These are phyloP conservation scores for Lactarius pseudohatsudake DNA, from an alignment of 768 basidiomycete genomes.

Conservation along the genomic window DNA sequence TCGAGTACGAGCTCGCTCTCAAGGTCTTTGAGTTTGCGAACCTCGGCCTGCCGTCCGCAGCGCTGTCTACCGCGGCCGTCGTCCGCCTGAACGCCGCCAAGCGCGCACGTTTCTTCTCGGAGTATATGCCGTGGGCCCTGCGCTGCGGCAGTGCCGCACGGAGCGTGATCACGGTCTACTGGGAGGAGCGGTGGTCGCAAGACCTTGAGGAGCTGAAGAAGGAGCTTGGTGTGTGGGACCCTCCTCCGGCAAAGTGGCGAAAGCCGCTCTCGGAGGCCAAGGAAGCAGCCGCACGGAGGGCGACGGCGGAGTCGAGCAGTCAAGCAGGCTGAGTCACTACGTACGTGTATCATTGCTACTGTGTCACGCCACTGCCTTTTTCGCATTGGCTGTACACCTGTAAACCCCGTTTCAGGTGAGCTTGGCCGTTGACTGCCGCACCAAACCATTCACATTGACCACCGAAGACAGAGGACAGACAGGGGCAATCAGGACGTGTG, in stretches of 20 bases:
- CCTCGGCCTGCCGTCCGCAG: constrained; percentile 85
- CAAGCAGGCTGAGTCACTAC: constrained; percentile 16
- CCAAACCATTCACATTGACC: constrained; percentile 12
- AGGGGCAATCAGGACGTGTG: neutral
- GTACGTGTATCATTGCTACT: constrained; percentile 20
- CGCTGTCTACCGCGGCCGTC: constrained; percentile 77
- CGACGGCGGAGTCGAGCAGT: constrained; percentile 5
- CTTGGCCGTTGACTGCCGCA: constrained; percentile 11
- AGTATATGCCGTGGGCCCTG: constrained; percentile 93
- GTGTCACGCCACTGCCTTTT: constrained; percentile 19
- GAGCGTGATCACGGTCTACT: constrained; percentile 87
- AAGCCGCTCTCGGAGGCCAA: constrained; percentile 64
- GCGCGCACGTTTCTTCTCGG: constrained; percentile 54
- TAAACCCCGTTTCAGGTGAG: constrained; percentile 18
- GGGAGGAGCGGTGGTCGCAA: constrained; percentile 94
- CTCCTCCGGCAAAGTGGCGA: constrained; percentile 72
- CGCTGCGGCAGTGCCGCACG: constrained; percentile 72
- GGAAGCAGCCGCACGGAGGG: constrained; percentile 41
- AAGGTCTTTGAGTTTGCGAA: constrained; percentile 96
- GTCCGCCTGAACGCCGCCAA: constrained; percentile 56
- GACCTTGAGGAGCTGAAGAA: constrained; percentile 77
- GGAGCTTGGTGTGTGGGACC: constrained; percentile 84
- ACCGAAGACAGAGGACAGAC: constrained; percentile 1
- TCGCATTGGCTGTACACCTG: neutral
- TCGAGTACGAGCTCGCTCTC: constrained; percentile 89